Evolutionary conservation across 2,329 filamentous ascomycete species (phyloP).

Genomic region (Teratosphaeria epicoccoides): DNA sequence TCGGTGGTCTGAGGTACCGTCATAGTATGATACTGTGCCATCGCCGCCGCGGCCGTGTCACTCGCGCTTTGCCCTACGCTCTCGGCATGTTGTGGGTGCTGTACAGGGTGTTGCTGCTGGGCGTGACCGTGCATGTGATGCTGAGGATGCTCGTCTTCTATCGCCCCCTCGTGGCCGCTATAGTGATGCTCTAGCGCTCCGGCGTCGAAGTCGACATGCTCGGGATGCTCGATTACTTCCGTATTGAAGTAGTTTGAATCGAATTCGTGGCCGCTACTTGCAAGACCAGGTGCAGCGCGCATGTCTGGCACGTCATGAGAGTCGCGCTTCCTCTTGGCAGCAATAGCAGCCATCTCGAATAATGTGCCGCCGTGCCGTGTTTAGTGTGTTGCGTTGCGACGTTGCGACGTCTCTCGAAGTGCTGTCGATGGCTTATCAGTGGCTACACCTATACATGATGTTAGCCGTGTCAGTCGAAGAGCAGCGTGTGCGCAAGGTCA

Average conservation of each 20-base stretch:
- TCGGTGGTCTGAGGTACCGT: conserved; percentile 47
- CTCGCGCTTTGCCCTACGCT: conserved; percentile 37
- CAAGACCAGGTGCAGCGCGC: conserved; percentile 25
- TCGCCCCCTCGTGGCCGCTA: conserved; percentile 5
- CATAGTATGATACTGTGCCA: conserved; percentile 43
- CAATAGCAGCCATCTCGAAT: conserved; percentile 14
- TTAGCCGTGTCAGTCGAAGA: not conserved
- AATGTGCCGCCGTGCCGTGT: not conserved
- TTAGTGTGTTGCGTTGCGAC: not conserved
- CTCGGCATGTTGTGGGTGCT: conserved; percentile 7
- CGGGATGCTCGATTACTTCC: conserved; percentile 7
- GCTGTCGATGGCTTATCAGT: not conserved
- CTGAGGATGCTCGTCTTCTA: conserved; percentile 7
- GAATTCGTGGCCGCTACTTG: conserved; percentile 16
- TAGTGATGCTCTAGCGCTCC: conserved; percentile 15
- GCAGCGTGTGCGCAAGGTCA: not conserved
- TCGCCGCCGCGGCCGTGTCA: conserved; percentile 51
- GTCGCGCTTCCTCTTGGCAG: conserved; percentile 39
- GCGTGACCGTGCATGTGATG: conserved; percentile 4
- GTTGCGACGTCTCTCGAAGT: not conserved
- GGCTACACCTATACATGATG: not conserved
- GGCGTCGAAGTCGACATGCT: conserved; percentile 28
- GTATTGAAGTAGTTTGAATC: conserved; percentile 25
- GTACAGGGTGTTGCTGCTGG: conserved; percentile 1
- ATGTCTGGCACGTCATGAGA: conserved; percentile 32